Evolutionary conservation across 805 yeast species (phyloP), one percentile per base, ranked within the genome.

Genomic region (Spathaspora arborariae): DNA sequence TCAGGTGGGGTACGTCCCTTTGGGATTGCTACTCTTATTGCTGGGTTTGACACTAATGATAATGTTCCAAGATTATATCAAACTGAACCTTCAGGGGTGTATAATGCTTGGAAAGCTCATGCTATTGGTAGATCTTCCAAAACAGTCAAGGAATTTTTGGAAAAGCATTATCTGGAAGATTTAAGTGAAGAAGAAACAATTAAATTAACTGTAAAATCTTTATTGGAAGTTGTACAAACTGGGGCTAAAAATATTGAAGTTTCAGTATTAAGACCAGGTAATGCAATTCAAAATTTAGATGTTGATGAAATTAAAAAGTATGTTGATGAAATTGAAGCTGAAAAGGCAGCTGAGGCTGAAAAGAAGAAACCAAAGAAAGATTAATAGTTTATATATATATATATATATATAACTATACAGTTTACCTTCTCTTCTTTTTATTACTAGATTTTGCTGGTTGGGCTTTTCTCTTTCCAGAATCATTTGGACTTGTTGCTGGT

Each of bases 1-100:
- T 84, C 95, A 43, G 99, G 99, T 56, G 99, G 99, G 67, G 97
- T 94, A 20, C 81, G 99, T 68, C 99, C 99, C 18, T 94, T 94
- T 65, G 99, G 99, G 48, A 87, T 94, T 56, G 85, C 97, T 44
- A 94, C 97, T 22, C 74, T 94, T 58, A 87, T 94, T 64, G 96
- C 96, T 20, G 99, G 99, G 1, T 94, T 94, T 59, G 98, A 94
- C 70, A 84, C 84, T 45, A 84, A 85, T 59, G 96, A 89, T 67
- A 68, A 68, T 19, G 79, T 76, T 27, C 97, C 98, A 39, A 84
- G 80, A 63, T 78, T 94, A 54, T 94, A 84, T 70, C 95, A 88
- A 67, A 94, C 99, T 10, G 99, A 94, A 66, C 99, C 99, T 38
- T 87, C 96, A 41, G 99, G 99, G 20, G 92, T 94, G 54, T 92